A percentile compares a stretch with the other conserved stretches of the same genome.
Conservation (phyloP, 2,329 filamentous ascomycete genomes). For the Cladosporium sp. region DNA sequence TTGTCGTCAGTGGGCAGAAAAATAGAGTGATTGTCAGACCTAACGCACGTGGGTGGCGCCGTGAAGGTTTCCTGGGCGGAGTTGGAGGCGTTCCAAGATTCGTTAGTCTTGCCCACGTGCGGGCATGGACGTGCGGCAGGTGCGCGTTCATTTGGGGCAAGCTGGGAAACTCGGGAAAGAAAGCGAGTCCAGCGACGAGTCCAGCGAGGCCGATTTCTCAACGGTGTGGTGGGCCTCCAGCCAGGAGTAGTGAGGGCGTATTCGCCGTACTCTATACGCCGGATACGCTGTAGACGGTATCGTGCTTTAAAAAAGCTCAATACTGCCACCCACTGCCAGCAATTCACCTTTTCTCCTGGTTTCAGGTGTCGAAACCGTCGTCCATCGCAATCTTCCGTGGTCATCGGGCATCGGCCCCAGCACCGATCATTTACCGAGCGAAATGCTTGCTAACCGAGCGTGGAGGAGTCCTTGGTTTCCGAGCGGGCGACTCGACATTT, state of each 20-base stretch:
- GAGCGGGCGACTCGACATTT: neutral
- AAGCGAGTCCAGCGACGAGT: neutral
- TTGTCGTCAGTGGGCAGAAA: neutral
- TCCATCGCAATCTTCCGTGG: neutral
- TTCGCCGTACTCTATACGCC: neutral
- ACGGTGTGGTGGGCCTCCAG: neutral
- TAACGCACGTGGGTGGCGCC: constrained; percentile 13
- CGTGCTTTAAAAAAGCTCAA: neutral
- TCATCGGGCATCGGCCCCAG: neutral
- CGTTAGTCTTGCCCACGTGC: neutral
- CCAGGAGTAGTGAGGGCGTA: neutral
- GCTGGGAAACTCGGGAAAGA: neutral
- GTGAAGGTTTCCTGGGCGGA: constrained; percentile 6
- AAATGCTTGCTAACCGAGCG: neutral
- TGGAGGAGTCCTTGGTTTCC: neutral
- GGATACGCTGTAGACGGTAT: neutral
- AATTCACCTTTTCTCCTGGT: neutral
- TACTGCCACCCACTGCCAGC: neutral
- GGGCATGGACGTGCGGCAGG: neutral
- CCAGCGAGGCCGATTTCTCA: neutral
- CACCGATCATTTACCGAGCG: constrained; percentile 2
- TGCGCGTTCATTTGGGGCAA: constrained; percentile 2
- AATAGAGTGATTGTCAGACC: constrained; percentile 6
- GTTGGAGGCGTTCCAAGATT: neutral
- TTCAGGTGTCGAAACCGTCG: neutral